A percentile compares a stretch with the other conserved stretches of the same genome.
Evolutionary conservation across 1,284 basidiomycete genomes (phyloP).

Genomic region (Cutaneotrichosporon sp.): DNA sequence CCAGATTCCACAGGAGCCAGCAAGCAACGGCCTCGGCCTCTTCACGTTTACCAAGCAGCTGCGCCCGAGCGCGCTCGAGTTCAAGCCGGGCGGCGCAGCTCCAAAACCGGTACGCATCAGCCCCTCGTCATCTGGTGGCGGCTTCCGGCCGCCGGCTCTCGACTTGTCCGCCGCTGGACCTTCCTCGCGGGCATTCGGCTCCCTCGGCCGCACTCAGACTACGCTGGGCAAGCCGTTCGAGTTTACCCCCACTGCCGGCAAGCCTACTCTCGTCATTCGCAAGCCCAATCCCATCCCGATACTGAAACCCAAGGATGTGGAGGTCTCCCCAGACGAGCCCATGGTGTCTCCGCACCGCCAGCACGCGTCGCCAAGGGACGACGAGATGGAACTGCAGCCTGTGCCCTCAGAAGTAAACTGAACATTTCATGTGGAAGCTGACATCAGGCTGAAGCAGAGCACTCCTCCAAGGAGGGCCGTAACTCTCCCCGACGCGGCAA

Average conservation of each 20-base stretch:
- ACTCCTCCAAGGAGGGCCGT: background rate
- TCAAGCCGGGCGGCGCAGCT: background rate
- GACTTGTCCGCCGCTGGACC: slow-evolving; percentile 7
- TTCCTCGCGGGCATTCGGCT: slow-evolving; percentile 6
- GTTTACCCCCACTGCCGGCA: slow-evolving; percentile 3
- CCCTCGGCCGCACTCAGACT: background rate
- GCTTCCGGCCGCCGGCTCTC: slow-evolving; percentile 6
- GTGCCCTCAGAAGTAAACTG: slow-evolving; percentile 7
- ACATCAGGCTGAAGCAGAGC: background rate
- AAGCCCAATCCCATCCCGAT: slow-evolving; percentile 6
- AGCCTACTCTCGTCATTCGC: slow-evolving; percentile 4
- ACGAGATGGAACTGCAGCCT: background rate
- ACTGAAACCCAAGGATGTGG: slow-evolving; percentile 2
- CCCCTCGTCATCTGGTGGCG: background rate
- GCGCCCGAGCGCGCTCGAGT: slow-evolving; percentile 15
- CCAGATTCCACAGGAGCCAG: background rate
- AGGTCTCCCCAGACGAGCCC: background rate
- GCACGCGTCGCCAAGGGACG: background rate
- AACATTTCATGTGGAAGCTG: background rate
- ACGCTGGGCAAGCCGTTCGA: slow-evolving; percentile 7
- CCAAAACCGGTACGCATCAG: background rate
- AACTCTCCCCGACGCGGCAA: slow-evolving; percentile 13
- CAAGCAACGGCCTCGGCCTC: slow-evolving; percentile 17
- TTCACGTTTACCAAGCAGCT: slow-evolving; percentile 24
- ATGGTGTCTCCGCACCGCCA: background rate